These are phyloP conservation scores for Paraglomus brasilianum DNA, from an alignment of 192 early-diverging fungal species.

Conservation along the genomic window DNA sequence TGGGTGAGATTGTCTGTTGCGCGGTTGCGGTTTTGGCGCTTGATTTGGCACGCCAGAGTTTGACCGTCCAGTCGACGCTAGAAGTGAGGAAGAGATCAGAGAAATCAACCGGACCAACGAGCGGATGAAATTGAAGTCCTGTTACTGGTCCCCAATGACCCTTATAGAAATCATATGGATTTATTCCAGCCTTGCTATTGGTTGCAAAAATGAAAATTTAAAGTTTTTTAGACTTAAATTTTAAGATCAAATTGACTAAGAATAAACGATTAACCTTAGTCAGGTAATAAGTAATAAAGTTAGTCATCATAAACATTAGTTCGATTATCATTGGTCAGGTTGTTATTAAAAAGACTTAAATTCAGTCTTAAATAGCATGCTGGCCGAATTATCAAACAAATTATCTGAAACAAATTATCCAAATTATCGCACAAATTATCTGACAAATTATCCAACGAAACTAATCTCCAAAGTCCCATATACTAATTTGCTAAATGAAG, in stretches of 20 bases:
- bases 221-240: not conserved
- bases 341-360: no score
- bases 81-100: conserved; percentile 89
- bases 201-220: conserved; percentile 3
- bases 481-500: no score
- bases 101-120: conserved; percentile 75
- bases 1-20: conserved; percentile 50
- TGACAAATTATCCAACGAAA: no score
- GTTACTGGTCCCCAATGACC: conserved; percentile 90
- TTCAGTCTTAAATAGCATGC: no score
- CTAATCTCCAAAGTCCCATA: no score
- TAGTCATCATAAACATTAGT: no score
- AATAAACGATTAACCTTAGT: not conserved
- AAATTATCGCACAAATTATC: no score
- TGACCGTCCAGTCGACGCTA: conserved; percentile 96
- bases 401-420: no score
- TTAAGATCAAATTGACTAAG: not conserved
- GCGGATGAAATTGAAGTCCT: conserved; percentile 88
- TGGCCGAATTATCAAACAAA: no score
- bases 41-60: conserved; percentile 85
- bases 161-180: conserved; percentile 77
- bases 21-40: conserved; percentile 52
- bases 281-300: no score
- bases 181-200: conserved; percentile 91
- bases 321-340: not conserved